phyloP scores from a whole-genome alignment of 192 early-diverging fungal species.

The Martensiomyces pterosporus region DNA sequence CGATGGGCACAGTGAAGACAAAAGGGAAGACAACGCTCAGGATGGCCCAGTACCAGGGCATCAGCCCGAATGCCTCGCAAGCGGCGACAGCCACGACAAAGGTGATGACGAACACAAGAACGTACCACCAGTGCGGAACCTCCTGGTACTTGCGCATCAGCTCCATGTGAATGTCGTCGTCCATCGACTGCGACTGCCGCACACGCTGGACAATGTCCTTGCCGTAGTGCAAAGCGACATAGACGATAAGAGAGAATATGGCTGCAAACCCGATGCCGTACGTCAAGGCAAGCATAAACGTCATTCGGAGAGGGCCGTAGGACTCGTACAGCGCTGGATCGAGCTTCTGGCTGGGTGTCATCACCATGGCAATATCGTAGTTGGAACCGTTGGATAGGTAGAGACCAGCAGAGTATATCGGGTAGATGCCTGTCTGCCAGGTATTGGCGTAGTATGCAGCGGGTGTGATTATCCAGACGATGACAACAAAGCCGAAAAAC shows the following conservation, averaged over 20 bases:
- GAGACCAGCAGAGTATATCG: conserved; percentile 51
- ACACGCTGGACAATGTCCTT: conserved; percentile 38
- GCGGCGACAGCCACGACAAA: background rate
- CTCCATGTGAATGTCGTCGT: conserved; percentile 36
- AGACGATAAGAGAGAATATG: conserved; percentile 54
- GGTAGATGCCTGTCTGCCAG: conserved; percentile 46
- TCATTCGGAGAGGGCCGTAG: conserved; percentile 54
- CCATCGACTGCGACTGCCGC: conserved; percentile 50
- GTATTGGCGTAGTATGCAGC: conserved; percentile 54
- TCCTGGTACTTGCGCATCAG: conserved; percentile 62
- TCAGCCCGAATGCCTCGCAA: background rate
- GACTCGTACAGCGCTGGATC: conserved; percentile 47
- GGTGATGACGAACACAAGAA: background rate
- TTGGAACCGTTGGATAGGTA: conserved; percentile 44
- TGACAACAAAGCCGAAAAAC: conserved; percentile 53
- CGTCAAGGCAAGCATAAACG: conserved; percentile 52
- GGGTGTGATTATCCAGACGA: conserved; percentile 62
- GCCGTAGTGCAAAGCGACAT: conserved; percentile 53
- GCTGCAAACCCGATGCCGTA: conserved; percentile 57
- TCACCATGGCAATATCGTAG: conserved; percentile 48
- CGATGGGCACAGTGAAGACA: conserved; percentile 63
- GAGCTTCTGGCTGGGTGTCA: conserved; percentile 46
- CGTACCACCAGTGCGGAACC: conserved; percentile 67
- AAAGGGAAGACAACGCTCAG: conserved; percentile 46
- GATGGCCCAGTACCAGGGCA: conserved; percentile 57